These are phyloP conservation scores for Pichiaceae sp. DNA, from an alignment of 1,139 yeast species.

Conservation along the genomic window DNA sequence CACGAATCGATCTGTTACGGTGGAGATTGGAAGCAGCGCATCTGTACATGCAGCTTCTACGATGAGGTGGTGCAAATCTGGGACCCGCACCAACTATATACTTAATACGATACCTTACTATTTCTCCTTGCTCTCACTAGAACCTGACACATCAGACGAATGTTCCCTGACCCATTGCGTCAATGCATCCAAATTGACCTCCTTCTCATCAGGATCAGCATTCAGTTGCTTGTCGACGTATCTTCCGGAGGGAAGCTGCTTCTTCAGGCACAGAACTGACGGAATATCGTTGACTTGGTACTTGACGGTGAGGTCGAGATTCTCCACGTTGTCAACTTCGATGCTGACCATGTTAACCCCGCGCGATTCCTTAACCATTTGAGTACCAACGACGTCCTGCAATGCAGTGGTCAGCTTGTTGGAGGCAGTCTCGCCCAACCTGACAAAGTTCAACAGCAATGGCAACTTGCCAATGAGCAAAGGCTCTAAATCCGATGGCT, in stretches of 20 bases:
- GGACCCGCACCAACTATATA: too few species aligned
- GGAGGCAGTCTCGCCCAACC: conserved; percentile 55
- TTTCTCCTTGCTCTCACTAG: too few species aligned
- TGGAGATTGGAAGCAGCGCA: conserved; percentile 68
- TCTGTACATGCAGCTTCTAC: conserved; percentile 85
- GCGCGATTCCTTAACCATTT: conserved; percentile 32
- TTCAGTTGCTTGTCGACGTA: conserved; percentile 33
- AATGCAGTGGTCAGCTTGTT: conserved; percentile 58
- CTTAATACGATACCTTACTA: too few species aligned
- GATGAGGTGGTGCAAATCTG: conserved; percentile 76
- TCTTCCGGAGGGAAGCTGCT: conserved; percentile 53
- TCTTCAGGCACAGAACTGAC: conserved; percentile 55
- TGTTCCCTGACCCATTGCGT: conserved; percentile 47
- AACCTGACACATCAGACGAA: too few species aligned
- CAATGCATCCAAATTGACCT: conserved; percentile 44
- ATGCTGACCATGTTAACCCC: conserved; percentile 59
- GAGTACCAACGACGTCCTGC: conserved; percentile 45
- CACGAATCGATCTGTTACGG: conserved; percentile 95
- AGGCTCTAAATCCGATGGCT: conserved; percentile 43
- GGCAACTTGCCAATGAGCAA: conserved; percentile 50
- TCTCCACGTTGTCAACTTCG: conserved; percentile 58
- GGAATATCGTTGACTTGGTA: conserved; percentile 59
- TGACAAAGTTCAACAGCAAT: conserved; percentile 62
- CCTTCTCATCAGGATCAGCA: conserved; percentile 26
- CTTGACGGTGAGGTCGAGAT: conserved; percentile 47